Percentiles rank a stretch among this genome's conserved stretches.
These are phyloP conservation scores for Hypomyces rosellus DNA, from an alignment of 2,329 filamentous ascomycete genomes.

Conservation along the genomic window DNA sequence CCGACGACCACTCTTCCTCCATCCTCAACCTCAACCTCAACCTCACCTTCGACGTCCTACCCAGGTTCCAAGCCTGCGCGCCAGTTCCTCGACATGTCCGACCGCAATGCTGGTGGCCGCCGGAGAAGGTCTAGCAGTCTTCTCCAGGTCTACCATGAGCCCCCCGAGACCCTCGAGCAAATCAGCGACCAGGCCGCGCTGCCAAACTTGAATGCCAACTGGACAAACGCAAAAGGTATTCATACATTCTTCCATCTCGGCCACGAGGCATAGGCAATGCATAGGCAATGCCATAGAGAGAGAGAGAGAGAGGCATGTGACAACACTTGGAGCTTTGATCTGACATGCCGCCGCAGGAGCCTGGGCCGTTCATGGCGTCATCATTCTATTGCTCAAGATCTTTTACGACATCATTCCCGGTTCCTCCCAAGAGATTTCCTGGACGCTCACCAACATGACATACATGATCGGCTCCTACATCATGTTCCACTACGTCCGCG, in stretches of 20 bases:
- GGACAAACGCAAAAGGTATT: constrained; percentile 97
- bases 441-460: constrained; percentile 97
- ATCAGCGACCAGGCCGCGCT: constrained; percentile 92
- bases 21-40: constrained; percentile 58
- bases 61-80: constrained; percentile 65
- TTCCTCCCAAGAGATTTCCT: constrained; percentile 95
- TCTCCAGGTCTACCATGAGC: constrained; percentile 87
- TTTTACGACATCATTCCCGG: constrained; percentile 95
- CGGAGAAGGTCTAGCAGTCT: constrained; percentile 96
- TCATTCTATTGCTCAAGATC: constrained; percentile 89
- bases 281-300: background rate
- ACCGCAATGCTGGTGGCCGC: constrained; percentile 59
- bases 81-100: constrained; percentile 56
- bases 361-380: constrained; percentile 94
- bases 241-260: background rate
- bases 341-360: constrained; percentile 57
- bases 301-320: constrained; percentile 1
- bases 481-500: constrained; percentile 99
- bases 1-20: constrained; percentile 94
- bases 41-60: constrained; percentile 84
- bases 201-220: constrained; percentile 95
- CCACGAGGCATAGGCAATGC: background rate
- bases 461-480: constrained; percentile 99
- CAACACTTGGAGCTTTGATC: background rate
- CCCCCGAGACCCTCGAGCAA: constrained; percentile 92